These are phyloP conservation scores for Moringa oleifera DNA, from an alignment of 345 rosid genomes.

Conservation along the genomic window DNA sequence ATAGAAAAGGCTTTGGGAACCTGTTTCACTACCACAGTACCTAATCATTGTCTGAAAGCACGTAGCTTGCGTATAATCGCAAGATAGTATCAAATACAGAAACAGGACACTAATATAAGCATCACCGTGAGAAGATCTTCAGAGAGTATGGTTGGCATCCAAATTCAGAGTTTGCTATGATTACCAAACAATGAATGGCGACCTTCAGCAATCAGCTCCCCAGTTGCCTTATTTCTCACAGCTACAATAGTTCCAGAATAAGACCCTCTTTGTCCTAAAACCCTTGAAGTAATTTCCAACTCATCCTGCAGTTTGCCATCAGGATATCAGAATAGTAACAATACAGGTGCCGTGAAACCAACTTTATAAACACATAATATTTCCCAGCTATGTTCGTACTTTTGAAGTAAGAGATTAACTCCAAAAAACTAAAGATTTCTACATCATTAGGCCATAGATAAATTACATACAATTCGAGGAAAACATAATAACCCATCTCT, in stretches of 20 bases:
- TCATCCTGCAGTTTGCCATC: conserved; percentile 53
- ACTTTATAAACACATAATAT: too few relatives aligned
- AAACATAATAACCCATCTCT: neutral
- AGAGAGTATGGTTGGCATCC: neutral
- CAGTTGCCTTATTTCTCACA: conserved; percentile 62
- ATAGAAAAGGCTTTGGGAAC: neutral
- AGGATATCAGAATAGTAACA: conserved; percentile 2
- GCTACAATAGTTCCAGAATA: conserved; percentile 64
- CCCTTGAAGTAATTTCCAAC: conserved; percentile 65
- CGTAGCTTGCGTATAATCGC: too few relatives aligned
- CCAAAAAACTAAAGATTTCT: too few relatives aligned
- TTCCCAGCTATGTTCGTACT: too few relatives aligned
- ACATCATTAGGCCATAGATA: too few relatives aligned
- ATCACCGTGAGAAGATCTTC: neutral
- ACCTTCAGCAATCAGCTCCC: conserved; percentile 91
- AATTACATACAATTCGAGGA: too few relatives aligned
- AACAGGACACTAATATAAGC: neutral
- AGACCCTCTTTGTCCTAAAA: conserved; percentile 62
- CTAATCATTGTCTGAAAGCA: neutral
- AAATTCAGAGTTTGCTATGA: conserved; percentile 57
- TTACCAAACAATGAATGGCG: conserved; percentile 80
- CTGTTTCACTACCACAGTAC: neutral
- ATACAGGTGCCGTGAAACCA: neutral
- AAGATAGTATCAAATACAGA: neutral
- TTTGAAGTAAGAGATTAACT: too few relatives aligned